Evolutionary conservation across 768 basidiomycete species (phyloP), one percentile per base, ranked within the genome.

Genomic region (Lactifluus subvellereus): DNA sequence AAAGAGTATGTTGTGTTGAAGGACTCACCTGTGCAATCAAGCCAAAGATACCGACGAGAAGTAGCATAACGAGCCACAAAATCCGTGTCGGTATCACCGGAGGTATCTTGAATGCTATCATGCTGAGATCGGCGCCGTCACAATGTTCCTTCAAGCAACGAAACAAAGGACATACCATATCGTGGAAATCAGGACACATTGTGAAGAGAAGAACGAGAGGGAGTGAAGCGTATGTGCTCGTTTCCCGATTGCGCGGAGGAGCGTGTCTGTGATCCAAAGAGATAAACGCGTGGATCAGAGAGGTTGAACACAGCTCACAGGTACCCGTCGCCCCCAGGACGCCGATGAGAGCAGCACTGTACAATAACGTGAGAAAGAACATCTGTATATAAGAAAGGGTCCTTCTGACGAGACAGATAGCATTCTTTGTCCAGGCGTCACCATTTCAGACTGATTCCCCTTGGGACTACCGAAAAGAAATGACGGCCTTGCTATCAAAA

Each of bases 401-500:
- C 16, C 8, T 30, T 58, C 77, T 50, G 65, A 86, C 79, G 79
- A 80, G 6, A 91, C 85, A 3, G 87, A 87, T 8, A 79, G 68
- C 47, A 91, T 70, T 54, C 91, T 73, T 68, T 77, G 72, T n/a
- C 59, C 67, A 9, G 68, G 72, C 6, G 67, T 74, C 16, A 59
- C 73, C 27, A 63, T 63, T 20, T 64, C 56, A 16, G 61, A 51
- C 7, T 14, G 64, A 3, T 37, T 40, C n/a, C 37, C 56, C 59
- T n/a, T 55, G 49, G 30, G 61, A 59, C 38, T 48, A 5, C 86
- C 87, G 67, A 95, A 94, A 8, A 97, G 68, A 54, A 85, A 84
- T 1, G 80, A 74, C 0, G 94, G 94, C 38, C 90, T 79, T 7
- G 92, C 89, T 54, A 97, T 91, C 8, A 94, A 77, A 16, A 94